These are phyloP conservation scores for Nannizziopsis barbatae DNA, from an alignment of 2,329 filamentous ascomycete species.

Conservation along the genomic window DNA sequence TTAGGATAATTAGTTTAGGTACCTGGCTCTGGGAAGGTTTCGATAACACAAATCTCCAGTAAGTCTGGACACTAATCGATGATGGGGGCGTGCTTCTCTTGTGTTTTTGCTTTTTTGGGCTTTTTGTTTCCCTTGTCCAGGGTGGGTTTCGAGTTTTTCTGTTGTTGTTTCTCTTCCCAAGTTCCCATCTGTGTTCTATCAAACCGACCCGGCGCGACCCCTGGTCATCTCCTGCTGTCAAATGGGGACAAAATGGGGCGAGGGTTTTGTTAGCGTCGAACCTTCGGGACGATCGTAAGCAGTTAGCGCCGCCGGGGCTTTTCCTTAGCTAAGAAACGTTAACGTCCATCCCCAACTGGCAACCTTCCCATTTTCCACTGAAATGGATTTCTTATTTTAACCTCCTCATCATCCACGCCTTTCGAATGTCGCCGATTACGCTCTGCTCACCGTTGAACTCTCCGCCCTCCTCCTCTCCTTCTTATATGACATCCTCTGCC, in stretches of 20 bases:
- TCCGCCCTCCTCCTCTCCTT: not conserved
- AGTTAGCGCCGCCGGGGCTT: no score
- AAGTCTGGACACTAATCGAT: not conserved
- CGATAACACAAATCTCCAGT: not conserved
- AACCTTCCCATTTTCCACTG: not conserved
- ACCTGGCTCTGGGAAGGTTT: constrained; percentile 11
- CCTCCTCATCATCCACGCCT: constrained; percentile 9
- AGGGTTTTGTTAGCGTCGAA: no score
- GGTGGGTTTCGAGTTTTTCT: not conserved
- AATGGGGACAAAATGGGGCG: not conserved
- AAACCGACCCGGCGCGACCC: no score
- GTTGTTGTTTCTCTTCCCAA: not conserved
- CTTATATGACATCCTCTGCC: constrained; percentile 5
- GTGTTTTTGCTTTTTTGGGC: no score
- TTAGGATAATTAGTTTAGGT: constrained; percentile 7
- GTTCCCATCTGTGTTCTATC: no score
- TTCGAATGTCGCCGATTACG: constrained; percentile 7
- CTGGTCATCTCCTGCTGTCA: not conserved
- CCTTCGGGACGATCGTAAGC: no score
- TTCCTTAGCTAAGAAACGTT: not conserved
- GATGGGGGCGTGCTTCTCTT: not conserved
- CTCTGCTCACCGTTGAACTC: constrained; percentile 2
- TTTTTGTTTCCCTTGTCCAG: no score
- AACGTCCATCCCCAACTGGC: not conserved
- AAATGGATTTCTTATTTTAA: constrained; percentile 9